A percentile compares a stretch with the other conserved stretches of the same genome.
Conservation (phyloP, 768 basidiomycete species). For the Macrolepiota albuminosa region DNA sequence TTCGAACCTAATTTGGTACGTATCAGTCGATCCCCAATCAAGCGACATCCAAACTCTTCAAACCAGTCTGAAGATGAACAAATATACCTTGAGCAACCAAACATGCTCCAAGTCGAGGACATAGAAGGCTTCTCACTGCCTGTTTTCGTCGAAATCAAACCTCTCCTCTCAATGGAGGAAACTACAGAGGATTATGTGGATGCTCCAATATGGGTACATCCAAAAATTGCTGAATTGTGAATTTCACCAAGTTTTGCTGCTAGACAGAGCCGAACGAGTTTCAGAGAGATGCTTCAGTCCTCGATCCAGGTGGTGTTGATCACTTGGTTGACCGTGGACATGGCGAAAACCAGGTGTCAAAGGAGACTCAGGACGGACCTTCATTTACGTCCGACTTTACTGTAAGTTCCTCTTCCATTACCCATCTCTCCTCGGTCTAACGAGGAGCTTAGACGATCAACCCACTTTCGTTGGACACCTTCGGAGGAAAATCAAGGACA, state of each 20-base stretch:
- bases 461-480: not conserved
- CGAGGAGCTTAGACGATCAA: not conserved
- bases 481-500: no score
- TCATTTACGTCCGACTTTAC: not conserved
- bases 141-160: slow-evolving; percentile 5
- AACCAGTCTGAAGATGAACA: not conserved
- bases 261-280: not conserved
- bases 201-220: not conserved
- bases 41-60: not conserved
- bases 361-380: not conserved
- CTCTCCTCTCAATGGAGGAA: not conserved
- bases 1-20: not conserved
- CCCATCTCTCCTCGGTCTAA: not conserved
- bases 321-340: not conserved
- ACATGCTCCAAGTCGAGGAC: not conserved
- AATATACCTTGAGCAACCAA: not conserved
- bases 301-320: not conserved
- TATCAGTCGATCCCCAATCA: not conserved
- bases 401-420: not conserved
- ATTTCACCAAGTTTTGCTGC: not conserved
- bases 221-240: not conserved
- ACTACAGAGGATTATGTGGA: not conserved
- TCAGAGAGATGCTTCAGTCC: no score
- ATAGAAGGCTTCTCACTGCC: not conserved
- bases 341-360: not conserved